These are phyloP conservation scores for Zalaria obscura DNA, from an alignment of 2,329 filamentous ascomycete species.

Conservation along the genomic window DNA sequence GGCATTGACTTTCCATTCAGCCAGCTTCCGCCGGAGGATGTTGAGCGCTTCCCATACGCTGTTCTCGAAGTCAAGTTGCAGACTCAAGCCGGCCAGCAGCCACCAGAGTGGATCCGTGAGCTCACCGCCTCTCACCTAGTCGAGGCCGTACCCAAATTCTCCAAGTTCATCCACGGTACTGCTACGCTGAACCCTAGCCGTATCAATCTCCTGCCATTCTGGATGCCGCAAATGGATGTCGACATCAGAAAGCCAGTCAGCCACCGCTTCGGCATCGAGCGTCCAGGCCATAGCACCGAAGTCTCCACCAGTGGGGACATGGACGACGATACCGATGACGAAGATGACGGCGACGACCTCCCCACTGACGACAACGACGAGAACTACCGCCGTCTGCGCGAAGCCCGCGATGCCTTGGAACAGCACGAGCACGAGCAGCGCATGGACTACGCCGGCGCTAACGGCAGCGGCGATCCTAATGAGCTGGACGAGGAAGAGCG, in stretches of 20 bases:
- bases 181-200: constrained; percentile 74
- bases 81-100: constrained; percentile 87
- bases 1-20: constrained; percentile 91
- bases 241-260: constrained; percentile 89
- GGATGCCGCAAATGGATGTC: constrained; percentile 96
- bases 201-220: constrained; percentile 86
- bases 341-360: constrained; percentile 40
- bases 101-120: constrained; percentile 91
- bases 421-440: constrained; percentile 35
- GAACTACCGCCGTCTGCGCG: constrained; percentile 32
- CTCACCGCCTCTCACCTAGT: constrained; percentile 87
- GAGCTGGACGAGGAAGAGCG: constrained; percentile 70
- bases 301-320: constrained; percentile 66
- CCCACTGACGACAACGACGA: constrained; percentile 24
- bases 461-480: constrained; percentile 23
- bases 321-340: constrained; percentile 58
- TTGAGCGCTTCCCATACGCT: constrained; percentile 88
- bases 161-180: constrained; percentile 95
- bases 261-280: constrained; percentile 80
- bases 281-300: constrained; percentile 59
- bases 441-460: constrained; percentile 33
- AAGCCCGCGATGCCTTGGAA: constrained; percentile 35
- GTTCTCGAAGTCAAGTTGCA: constrained; percentile 96
- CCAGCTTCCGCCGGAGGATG: constrained; percentile 70
- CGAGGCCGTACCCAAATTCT: constrained; percentile 98